Evolutionary conservation across 192 early-diverging fungal genomes (phyloP).

Genomic region (Umbelopsis ramanniana): DNA sequence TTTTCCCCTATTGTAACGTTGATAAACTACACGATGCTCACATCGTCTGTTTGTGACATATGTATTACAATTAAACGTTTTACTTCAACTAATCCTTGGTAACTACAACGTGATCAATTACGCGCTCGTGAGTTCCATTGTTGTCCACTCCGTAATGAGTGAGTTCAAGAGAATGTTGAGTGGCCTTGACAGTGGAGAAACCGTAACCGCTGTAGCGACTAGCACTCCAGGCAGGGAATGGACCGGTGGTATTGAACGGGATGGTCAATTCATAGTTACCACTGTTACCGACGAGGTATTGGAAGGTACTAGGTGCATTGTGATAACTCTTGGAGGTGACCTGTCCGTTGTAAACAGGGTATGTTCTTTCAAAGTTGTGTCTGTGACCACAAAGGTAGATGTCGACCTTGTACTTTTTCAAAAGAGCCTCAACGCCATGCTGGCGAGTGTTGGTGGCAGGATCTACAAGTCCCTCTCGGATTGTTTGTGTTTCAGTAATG

Average conservation of each 20-base stretch:
- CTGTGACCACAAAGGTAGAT: slow-evolving; percentile 38
- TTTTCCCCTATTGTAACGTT: background rate
- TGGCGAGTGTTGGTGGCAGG: background rate
- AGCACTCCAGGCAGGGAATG: slow-evolving; percentile 33
- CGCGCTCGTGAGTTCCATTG: slow-evolving; percentile 30
- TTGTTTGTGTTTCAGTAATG: slow-evolving; percentile 19
- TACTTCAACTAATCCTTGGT: slow-evolving; percentile 28
- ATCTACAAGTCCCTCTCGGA: slow-evolving; percentile 13
- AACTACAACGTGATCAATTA: slow-evolving; percentile 29
- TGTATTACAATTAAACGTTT: background rate
- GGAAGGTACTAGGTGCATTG: slow-evolving; percentile 37
- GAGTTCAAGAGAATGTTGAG: slow-evolving; percentile 18
- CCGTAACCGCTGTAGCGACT: slow-evolving; percentile 31
- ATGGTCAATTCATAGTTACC: slow-evolving; percentile 27
- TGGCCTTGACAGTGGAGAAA: slow-evolving; percentile 28
- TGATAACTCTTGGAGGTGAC: slow-evolving; percentile 22
- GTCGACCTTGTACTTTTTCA: slow-evolving; percentile 32
- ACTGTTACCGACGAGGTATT: slow-evolving; percentile 34
- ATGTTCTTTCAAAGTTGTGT: slow-evolving; percentile 43
- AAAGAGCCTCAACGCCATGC: slow-evolving; percentile 24
- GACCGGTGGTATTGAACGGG: slow-evolving; percentile 19
- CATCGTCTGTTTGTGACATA: background rate
- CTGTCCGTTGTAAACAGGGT: slow-evolving; percentile 30
- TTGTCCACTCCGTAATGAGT: slow-evolving; percentile 23
- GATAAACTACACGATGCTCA: background rate